These are phyloP conservation scores for Dothideomycetes sp. DNA, from an alignment of 2,329 filamentous ascomycete species.

Conservation along the genomic window DNA sequence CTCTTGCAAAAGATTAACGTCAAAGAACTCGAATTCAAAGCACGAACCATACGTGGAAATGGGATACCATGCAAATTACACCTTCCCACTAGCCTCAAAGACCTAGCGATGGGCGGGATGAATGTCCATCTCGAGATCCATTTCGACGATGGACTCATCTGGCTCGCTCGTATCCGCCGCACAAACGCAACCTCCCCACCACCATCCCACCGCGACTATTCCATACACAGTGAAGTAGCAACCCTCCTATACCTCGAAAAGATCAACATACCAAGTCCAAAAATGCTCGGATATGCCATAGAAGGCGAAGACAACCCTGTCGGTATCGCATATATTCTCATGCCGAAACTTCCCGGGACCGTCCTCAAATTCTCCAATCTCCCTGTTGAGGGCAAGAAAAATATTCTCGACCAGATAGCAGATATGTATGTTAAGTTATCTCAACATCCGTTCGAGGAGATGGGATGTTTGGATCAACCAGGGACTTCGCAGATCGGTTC, in stretches of 20 bases:
- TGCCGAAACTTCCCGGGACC: background rate
- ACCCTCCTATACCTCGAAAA: background rate
- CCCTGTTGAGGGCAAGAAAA: background rate
- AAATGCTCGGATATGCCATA: background rate
- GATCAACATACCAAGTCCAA: background rate
- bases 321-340: background rate
- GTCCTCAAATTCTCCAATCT: background rate
- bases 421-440: background rate
- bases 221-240: background rate
- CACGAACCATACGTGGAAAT: background rate
- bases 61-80: background rate
- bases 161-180: background rate
- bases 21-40: background rate
- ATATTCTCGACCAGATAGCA: background rate
- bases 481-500: background rate
- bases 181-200: conserved; percentile 1
- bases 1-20: background rate
- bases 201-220: background rate
- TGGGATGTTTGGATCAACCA: background rate
- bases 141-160: background rate
- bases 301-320: background rate
- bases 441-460: background rate
- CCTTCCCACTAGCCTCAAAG: background rate
- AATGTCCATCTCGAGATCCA: background rate
- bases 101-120: background rate